A percentile compares a stretch with the other conserved stretches of the same genome.
phyloP scores from a whole-genome alignment of 129 eudicot genomes.

The Escallonia herrerae region DNA sequence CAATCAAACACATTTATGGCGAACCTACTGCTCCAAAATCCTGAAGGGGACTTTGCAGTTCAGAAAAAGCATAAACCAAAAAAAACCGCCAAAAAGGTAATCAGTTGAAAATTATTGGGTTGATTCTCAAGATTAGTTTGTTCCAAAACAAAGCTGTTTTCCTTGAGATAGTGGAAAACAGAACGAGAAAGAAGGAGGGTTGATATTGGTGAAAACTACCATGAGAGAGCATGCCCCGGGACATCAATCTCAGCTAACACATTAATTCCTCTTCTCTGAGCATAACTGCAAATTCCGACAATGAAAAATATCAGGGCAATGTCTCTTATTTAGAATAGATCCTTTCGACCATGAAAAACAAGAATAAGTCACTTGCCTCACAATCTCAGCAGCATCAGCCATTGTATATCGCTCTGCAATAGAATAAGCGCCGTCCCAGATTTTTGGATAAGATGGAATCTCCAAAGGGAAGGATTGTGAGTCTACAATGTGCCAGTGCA shows the following conservation, averaged over 20 bases:
- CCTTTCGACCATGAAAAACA: slow-evolving; percentile 5
- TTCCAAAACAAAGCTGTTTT: too few relatives aligned
- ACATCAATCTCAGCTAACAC: slow-evolving; percentile 94
- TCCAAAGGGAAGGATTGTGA: slow-evolving; percentile 86
- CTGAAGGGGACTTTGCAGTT: too few relatives aligned
- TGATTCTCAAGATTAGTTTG: too few relatives aligned
- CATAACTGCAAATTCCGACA: slow-evolving; percentile 48
- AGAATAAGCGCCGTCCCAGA: slow-evolving; percentile 94
- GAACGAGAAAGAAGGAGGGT: neutral
- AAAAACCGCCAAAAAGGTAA: too few relatives aligned
- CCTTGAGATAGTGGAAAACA: too few relatives aligned
- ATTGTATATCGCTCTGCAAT: slow-evolving; percentile 64
- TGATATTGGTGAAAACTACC: slow-evolving; percentile 32
- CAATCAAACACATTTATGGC: too few relatives aligned
- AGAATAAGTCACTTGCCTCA: slow-evolving; percentile 45
- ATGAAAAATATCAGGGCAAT: slow-evolving; percentile 3
- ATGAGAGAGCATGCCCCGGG: slow-evolving; percentile 93
- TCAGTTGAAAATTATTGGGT: too few relatives aligned
- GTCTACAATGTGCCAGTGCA: slow-evolving; percentile 99
- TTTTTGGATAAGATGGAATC: slow-evolving; percentile 85
- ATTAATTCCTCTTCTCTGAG: slow-evolving; percentile 71
- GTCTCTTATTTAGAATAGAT: slow-evolving; percentile 11
- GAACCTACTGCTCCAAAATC: too few relatives aligned
- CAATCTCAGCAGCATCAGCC: slow-evolving; percentile 87
- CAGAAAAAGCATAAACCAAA: too few relatives aligned